phyloP scores from a whole-genome alignment of 371 early-diverging fungal species.

The Syncephalastrum racemosum region DNA sequence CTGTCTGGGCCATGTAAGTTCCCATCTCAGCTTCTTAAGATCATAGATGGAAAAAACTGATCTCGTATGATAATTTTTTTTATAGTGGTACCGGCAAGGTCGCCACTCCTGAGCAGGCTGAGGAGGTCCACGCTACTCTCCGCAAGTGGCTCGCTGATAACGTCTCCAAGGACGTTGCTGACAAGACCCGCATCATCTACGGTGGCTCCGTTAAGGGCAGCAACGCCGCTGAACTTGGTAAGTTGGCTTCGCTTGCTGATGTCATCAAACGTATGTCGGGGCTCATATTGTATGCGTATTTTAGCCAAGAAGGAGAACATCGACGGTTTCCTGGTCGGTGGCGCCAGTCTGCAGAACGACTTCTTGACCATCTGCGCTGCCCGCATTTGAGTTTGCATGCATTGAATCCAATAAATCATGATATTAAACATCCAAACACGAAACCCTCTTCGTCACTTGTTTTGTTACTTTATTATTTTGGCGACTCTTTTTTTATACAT shows the following conservation, averaged over 20 bases:
- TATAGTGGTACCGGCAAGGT: conserved; percentile 95
- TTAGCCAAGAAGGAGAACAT: conserved; percentile 78
- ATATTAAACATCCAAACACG: too few species aligned
- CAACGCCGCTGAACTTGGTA: conserved; percentile 74
- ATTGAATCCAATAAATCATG: background rate
- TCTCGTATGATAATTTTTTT: background rate
- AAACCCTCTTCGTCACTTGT: too few species aligned
- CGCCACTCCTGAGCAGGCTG: conserved; percentile 95
- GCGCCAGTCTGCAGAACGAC: conserved; percentile 94
- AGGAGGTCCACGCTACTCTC: conserved; percentile 92
- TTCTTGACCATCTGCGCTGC: conserved; percentile 74
- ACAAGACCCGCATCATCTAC: conserved; percentile 93
- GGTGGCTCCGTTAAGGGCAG: conserved; percentile 90
- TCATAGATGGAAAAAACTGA: background rate
- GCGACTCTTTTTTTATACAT: too few species aligned
- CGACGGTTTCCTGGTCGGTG: conserved; percentile 99
- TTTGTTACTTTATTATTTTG: too few species aligned
- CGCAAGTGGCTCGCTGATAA: conserved; percentile 85
- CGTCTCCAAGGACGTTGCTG: conserved; percentile 82
- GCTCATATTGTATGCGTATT: conserved; percentile 26
- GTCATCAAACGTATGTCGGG: conserved; percentile 54
- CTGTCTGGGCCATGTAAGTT: conserved; percentile 95
- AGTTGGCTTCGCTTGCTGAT: conserved; percentile 77
- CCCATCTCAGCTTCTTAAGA: background rate
- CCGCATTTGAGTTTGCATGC: conserved; percentile 24